phyloP scores from a whole-genome alignment of 2,329 filamentous ascomycete genomes.

The Aspergillus cejpii region DNA sequence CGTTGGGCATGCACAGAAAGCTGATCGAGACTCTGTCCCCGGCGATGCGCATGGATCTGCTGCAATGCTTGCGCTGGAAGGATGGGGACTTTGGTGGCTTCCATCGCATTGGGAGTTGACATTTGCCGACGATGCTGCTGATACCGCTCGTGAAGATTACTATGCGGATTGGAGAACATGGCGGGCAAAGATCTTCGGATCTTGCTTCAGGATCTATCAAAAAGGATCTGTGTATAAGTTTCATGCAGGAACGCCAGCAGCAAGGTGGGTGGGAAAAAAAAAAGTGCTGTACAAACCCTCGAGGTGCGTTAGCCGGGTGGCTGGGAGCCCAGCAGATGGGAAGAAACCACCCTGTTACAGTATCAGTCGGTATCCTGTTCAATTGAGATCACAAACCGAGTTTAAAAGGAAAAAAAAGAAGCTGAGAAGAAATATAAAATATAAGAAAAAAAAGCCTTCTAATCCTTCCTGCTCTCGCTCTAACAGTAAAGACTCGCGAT shows the following conservation, averaged over 20 bases:
- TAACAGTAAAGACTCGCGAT: slow-evolving; percentile 3
- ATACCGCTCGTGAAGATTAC: slow-evolving; percentile 66
- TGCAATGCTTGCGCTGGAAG: slow-evolving; percentile 52
- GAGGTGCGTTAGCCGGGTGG: slow-evolving; percentile 77
- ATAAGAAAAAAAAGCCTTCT: slow-evolving; percentile 1
- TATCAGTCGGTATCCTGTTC: slow-evolving; percentile 42
- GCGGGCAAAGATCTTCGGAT: slow-evolving; percentile 34
- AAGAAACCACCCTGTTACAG: slow-evolving; percentile 54
- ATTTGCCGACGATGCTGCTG: slow-evolving; percentile 79
- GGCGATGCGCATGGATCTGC: slow-evolving; percentile 59
- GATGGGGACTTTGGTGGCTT: slow-evolving; percentile 63
- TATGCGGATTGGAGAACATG: slow-evolving; percentile 73
- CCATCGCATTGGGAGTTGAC: slow-evolving; percentile 73
- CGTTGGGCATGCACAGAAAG: slow-evolving; percentile 52
- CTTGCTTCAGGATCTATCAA: slow-evolving; percentile 13
- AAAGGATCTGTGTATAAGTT: background rate
- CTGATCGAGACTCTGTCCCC: slow-evolving; percentile 78
- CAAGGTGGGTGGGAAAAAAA: slow-evolving; percentile 5
- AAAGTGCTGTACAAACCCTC: slow-evolving; percentile 50
- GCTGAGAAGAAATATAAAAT: slow-evolving; percentile 1
- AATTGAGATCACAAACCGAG: slow-evolving; percentile 29
- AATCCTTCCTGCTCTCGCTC: slow-evolving; percentile 4
- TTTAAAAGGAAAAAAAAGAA: slow-evolving; percentile 10
- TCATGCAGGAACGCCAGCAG: slow-evolving; percentile 5
- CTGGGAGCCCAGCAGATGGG: slow-evolving; percentile 29